Percentiles rank a stretch among this genome's conserved stretches.
phyloP scores from a whole-genome alignment of 139 green algal genomes.

The Tetradesmus obliquus region DNA sequence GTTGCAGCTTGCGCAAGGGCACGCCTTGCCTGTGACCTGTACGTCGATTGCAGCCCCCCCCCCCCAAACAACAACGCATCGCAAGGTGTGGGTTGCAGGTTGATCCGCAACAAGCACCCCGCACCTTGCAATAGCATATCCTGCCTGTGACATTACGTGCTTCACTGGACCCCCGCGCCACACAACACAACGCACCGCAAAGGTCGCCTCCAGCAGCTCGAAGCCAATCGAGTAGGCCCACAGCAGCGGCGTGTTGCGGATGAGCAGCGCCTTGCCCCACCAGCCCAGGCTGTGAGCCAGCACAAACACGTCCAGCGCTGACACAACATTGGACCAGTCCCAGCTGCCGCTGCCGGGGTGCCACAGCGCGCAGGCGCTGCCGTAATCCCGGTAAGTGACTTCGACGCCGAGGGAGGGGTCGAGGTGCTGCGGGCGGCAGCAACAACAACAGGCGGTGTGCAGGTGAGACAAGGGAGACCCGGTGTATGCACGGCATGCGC shows the following conservation, averaged over 20 bases:
- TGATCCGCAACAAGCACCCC: no score
- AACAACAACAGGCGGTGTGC: not conserved
- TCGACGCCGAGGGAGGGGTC: slow-evolving; percentile 82
- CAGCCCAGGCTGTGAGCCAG: slow-evolving; percentile 89
- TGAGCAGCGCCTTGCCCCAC: slow-evolving; percentile 81
- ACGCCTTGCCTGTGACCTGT: no score
- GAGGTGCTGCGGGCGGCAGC: slow-evolving; percentile 72
- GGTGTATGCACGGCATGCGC: no score
- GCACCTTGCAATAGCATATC: not conserved
- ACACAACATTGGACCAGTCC: slow-evolving; percentile 53
- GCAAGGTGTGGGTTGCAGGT: no score
- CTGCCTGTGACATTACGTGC: no score
- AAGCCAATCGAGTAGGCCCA: slow-evolving; percentile 72
- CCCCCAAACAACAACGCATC: no score
- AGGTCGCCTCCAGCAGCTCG: slow-evolving; percentile 69
- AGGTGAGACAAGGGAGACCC: no score
- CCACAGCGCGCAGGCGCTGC: slow-evolving; percentile 79
- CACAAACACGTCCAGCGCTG: slow-evolving; percentile 94
- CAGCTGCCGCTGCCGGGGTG: not conserved
- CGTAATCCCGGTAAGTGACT: slow-evolving; percentile 83
- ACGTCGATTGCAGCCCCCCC: no score
- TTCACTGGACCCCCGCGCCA: no score
- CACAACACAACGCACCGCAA: slow-evolving; percentile 36
- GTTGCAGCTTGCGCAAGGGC: no score
- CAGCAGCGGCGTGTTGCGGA: slow-evolving; percentile 81